Evolutionary conservation across 169 alveolate genomes (phyloP).

Genomic region (Plasmodium gaboni): DNA sequence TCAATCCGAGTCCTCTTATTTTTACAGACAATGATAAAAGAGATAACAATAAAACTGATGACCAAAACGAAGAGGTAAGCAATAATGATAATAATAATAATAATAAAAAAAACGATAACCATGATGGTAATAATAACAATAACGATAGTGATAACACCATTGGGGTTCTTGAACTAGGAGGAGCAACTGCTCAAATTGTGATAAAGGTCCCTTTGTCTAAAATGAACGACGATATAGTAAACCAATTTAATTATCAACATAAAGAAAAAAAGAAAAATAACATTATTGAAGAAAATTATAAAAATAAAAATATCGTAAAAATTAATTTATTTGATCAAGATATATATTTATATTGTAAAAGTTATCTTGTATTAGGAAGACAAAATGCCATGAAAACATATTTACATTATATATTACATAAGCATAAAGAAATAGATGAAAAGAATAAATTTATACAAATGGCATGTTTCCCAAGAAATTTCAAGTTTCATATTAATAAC

Average conservation of each 20-base stretch:
- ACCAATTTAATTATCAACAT: slow-evolving; percentile 55
- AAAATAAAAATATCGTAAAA: slow-evolving; percentile 71
- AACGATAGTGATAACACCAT: slow-evolving; percentile 22
- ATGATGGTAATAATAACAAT: not conserved
- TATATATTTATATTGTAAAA: slow-evolving; percentile 72
- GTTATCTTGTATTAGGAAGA: slow-evolving; percentile 73
- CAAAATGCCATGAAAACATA: slow-evolving; percentile 75
- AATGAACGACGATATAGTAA: slow-evolving; percentile 52
- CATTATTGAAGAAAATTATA: slow-evolving; percentile 73
- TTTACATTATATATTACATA: slow-evolving; percentile 62
- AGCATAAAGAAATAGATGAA: slow-evolving; percentile 14
- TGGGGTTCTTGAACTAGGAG: slow-evolving; percentile 74
- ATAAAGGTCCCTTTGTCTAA: slow-evolving; percentile 57
- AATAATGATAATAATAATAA: not conserved
- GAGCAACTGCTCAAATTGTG: slow-evolving; percentile 77
- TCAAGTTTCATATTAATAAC: slow-evolving; percentile 55
- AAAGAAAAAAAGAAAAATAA: slow-evolving; percentile 32
- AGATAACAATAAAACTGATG: not conserved
- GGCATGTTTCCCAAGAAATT: slow-evolving; percentile 66
- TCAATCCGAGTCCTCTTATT: slow-evolving; percentile 47
- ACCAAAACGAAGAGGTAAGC: not conserved
- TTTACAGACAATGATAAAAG: slow-evolving; percentile 13
- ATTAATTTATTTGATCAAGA: slow-evolving; percentile 28
- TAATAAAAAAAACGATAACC: not conserved
- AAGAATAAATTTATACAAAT: slow-evolving; percentile 31